Percentiles rank a stretch among this genome's conserved stretches.
These are phyloP conservation scores for Ceratocystis lukuohia DNA, from an alignment of 2,329 filamentous ascomycete genomes.

Conservation along the genomic window DNA sequence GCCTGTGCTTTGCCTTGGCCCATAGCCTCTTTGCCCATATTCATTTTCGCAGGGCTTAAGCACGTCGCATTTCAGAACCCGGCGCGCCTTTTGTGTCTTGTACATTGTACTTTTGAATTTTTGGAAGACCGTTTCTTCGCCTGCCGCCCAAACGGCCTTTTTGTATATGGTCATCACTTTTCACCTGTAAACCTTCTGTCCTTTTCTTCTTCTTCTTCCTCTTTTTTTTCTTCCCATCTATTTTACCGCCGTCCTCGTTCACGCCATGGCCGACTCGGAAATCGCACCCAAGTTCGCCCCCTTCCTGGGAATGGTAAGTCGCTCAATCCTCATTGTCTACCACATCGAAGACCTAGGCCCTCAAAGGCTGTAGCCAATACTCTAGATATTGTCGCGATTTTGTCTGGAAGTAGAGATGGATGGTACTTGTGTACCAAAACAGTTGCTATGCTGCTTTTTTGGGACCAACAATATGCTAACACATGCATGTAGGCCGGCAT, in stretches of 20 bases:
- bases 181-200: not conserved
- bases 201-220: not conserved
- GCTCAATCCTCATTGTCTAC: not conserved
- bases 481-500: conserved; percentile 50
- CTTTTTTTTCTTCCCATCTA: not conserved
- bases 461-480: not conserved
- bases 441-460: not conserved
- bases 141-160: not conserved
- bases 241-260: not conserved
- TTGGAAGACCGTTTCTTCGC: not conserved
- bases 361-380: not conserved
- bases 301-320: conserved; percentile 73
- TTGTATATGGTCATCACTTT: not conserved
- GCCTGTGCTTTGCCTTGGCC: not conserved
- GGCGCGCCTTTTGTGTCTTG: not conserved
- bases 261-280: conserved; percentile 42
- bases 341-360: not conserved
- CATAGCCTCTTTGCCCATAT: not conserved
- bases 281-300: conserved; percentile 69
- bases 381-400: no score
- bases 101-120: not conserved
- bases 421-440: no score
- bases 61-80: not conserved
- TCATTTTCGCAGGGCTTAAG: not conserved
- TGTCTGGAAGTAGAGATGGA: no score